Percentiles rank a stretch among this genome's conserved stretches.
Conservation (phyloP, 2,329 filamentous ascomycete species). For the Fusarium sp. region DNA sequence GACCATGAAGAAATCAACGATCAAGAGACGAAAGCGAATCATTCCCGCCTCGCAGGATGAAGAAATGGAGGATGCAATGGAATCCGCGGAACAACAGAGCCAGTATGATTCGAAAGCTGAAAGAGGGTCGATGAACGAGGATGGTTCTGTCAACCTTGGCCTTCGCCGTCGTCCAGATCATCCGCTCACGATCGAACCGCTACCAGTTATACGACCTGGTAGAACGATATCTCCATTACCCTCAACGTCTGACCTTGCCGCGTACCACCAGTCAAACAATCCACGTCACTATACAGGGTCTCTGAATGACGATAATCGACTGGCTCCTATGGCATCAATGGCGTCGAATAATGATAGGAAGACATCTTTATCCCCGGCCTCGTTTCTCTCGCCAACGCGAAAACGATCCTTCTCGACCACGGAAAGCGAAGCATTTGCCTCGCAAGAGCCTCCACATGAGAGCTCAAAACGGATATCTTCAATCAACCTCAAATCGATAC, state of each 20-base stretch:
- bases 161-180: conserved; percentile 64
- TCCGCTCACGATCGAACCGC: conserved; percentile 62
- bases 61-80: conserved; percentile 63
- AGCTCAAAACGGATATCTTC: conserved; percentile 75
- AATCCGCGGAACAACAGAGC: conserved; percentile 57
- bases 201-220: conserved; percentile 59
- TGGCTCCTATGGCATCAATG: conserved; percentile 68
- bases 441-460: conserved; percentile 59
- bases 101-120: conserved; percentile 58
- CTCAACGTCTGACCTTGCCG: conserved; percentile 60
- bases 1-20: conserved; percentile 99
- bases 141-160: conserved; percentile 75
- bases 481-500: conserved; percentile 82
- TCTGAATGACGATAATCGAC: conserved; percentile 68
- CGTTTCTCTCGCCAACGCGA: conserved; percentile 69
- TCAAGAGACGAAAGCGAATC: conserved; percentile 94
- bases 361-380: conserved; percentile 71
- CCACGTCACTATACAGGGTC: conserved; percentile 57
- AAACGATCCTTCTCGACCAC: conserved; percentile 77
- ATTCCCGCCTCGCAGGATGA: conserved; percentile 78
- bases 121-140: conserved; percentile 71
- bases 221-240: conserved; percentile 61
- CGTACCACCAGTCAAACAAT: conserved; percentile 64
- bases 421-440: conserved; percentile 63
- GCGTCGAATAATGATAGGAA: conserved; percentile 62